These are phyloP conservation scores for Xylariales sp. DNA, from an alignment of 2,329 filamentous ascomycete species.

Conservation along the genomic window DNA sequence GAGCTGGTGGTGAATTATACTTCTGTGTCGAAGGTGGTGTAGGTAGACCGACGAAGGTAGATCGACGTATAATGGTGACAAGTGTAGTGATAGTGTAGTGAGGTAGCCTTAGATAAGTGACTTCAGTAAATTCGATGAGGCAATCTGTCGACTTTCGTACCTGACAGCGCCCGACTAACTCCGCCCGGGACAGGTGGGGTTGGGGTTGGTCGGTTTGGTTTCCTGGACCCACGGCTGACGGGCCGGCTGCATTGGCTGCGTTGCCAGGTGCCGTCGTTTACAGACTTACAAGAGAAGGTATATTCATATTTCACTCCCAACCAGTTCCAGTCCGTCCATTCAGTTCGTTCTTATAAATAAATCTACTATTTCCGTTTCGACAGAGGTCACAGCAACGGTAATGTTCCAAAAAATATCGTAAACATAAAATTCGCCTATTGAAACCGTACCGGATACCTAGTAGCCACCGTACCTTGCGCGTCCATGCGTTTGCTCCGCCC, in stretches of 20 bases:
- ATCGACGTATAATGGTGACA: too few relatives aligned
- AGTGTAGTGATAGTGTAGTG: neutral
- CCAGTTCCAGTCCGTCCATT: neutral
- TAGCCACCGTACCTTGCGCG: too few relatives aligned
- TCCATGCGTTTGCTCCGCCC: too few relatives aligned
- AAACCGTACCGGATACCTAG: too few relatives aligned
- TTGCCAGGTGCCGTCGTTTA: neutral
- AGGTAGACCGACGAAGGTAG: neutral
- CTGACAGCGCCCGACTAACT: neutral
- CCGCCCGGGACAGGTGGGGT: neutral
- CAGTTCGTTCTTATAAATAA: too few relatives aligned
- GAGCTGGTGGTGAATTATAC: neutral
- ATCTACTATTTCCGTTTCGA: too few relatives aligned
- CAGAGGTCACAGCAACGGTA: too few relatives aligned
- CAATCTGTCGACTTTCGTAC: constrained; percentile 30
- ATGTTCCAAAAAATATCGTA: too few relatives aligned
- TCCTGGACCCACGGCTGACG: neutral
- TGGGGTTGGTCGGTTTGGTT: neutral
- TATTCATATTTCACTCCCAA: neutral
- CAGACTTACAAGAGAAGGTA: neutral
- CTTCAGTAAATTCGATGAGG: constrained; percentile 1
- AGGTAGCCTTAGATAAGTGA: too few relatives aligned
- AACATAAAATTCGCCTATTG: too few relatives aligned
- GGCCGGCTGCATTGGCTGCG: neutral
- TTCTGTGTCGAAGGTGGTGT: neutral